phyloP scores from a whole-genome alignment of 2,329 filamentous ascomycete genomes.

The Claviceps digitariae region DNA sequence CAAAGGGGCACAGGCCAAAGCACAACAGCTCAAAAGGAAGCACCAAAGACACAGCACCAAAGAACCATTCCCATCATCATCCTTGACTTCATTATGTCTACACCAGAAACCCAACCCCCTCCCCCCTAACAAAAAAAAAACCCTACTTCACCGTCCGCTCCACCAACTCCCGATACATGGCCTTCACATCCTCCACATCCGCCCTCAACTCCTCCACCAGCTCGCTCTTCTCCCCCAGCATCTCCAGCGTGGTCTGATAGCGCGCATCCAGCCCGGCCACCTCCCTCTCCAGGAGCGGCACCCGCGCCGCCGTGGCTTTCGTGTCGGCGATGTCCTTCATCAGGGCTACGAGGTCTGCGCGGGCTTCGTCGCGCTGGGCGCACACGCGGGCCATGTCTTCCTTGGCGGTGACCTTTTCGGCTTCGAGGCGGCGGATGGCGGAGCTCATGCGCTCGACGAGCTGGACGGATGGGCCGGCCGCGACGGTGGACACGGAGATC shows the following conservation, averaged over 20 bases:
- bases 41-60: no score
- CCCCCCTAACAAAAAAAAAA: no score
- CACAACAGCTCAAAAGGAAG: no score
- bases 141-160: constrained; percentile 67
- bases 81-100: no score
- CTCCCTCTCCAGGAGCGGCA: constrained; percentile 53
- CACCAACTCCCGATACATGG: constrained; percentile 87
- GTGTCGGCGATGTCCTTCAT: constrained; percentile 77
- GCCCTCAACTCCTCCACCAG: constrained; percentile 78
- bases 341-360: constrained; percentile 77
- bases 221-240: constrained; percentile 96
- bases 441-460: constrained; percentile 94
- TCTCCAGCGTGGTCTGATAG: constrained; percentile 84
- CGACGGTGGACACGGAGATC: constrained; percentile 77
- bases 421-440: constrained; percentile 79
- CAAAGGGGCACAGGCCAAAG: no score
- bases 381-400: constrained; percentile 74
- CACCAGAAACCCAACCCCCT: no score
- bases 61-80: no score
- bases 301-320: constrained; percentile 42
- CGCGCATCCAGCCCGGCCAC: constrained; percentile 56
- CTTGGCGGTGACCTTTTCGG: constrained; percentile 75
- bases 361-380: constrained; percentile 78
- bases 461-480: constrained; percentile 83
- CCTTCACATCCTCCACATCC: constrained; percentile 87